Evolutionary conservation across 192 early-diverging fungal species (phyloP).

Genomic region (Coemansia javaensis): DNA sequence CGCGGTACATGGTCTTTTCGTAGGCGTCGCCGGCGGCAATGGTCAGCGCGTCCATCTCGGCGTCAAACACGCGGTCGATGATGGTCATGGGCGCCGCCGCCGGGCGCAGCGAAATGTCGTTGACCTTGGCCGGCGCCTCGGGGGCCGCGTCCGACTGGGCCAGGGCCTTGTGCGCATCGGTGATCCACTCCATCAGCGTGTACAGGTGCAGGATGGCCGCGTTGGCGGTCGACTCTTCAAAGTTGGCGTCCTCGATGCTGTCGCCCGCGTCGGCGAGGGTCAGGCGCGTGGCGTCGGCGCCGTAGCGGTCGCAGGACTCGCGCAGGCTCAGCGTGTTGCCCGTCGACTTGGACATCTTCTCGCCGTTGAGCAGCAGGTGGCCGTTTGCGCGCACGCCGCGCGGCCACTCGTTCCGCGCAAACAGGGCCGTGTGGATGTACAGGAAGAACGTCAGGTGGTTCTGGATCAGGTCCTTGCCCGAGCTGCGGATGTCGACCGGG

Average conservation of each 20-base stretch:
- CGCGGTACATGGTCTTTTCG: constrained; percentile 77
- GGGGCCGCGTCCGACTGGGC: constrained; percentile 53
- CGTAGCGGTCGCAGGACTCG: constrained; percentile 77
- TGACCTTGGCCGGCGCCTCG: constrained; percentile 17
- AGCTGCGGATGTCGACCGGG: constrained; percentile 91
- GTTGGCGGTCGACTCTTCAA: constrained; percentile 91
- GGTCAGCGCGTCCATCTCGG: constrained; percentile 78
- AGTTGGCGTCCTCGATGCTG: constrained; percentile 96
- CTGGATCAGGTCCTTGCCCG: constrained; percentile 94
- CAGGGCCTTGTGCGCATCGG: constrained; percentile 60
- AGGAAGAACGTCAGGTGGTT: constrained; percentile 98
- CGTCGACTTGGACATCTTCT: constrained; percentile 98
- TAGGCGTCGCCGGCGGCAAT: constrained; percentile 68
- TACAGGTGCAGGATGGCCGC: constrained; percentile 88
- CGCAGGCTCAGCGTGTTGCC: constrained; percentile 90
- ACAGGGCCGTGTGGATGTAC: constrained; percentile 94
- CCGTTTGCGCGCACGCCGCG: constrained; percentile 83
- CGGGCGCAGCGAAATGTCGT: constrained; percentile 46
- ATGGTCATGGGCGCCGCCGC: constrained; percentile 59
- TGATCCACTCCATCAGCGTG: constrained; percentile 87
- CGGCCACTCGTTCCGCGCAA: constrained; percentile 90
- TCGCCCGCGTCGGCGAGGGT: constrained; percentile 97
- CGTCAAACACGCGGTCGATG: constrained; percentile 81
- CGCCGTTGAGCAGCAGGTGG: constrained; percentile 88
- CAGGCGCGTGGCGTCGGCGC: constrained; percentile 94